phyloP scores from a whole-genome alignment of 2,329 filamentous ascomycete species.

The Nemania bipapillata region DNA sequence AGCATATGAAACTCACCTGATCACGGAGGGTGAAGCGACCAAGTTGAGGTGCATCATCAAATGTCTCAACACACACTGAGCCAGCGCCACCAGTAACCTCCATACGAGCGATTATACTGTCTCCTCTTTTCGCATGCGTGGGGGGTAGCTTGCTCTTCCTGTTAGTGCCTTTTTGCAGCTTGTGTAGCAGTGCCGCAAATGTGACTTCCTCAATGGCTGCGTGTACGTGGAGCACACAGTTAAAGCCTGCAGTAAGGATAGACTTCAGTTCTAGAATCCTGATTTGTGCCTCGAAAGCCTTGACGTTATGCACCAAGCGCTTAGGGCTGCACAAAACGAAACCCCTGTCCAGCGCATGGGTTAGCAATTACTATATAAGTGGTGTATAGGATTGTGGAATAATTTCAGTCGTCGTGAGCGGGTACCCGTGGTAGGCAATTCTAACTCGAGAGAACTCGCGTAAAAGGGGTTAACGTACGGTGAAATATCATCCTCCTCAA shows the following conservation, averaged over 20 bases:
- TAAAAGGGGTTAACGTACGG: conserved; percentile 57
- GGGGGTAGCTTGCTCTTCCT: conserved; percentile 94
- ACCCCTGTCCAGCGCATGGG: conserved; percentile 58
- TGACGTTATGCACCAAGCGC: conserved; percentile 89
- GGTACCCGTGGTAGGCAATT: neutral
- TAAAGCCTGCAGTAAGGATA: conserved; percentile 94
- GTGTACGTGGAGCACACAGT: conserved; percentile 97
- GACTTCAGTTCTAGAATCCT: conserved; percentile 92
- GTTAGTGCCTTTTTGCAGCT: conserved; percentile 91
- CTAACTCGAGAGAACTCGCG: neutral
- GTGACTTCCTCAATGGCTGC: conserved; percentile 98
- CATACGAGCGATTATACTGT: conserved; percentile 90
- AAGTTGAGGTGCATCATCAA: conserved; percentile 95
- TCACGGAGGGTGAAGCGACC: conserved; percentile 90
- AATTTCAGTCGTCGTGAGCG: neutral
- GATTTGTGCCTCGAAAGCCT: conserved; percentile 94
- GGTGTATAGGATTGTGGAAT: neutral
- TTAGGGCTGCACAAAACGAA: conserved; percentile 97
- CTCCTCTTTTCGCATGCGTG: conserved; percentile 83
- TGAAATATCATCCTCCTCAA: conserved; percentile 96
- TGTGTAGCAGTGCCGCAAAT: conserved; percentile 87
- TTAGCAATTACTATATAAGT: conserved; percentile 17
- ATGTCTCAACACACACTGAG: conserved; percentile 89
- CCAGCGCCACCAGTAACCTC: conserved; percentile 85
- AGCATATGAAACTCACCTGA: conserved; percentile 67